phyloP scores from a whole-genome alignment of 2,329 filamentous ascomycete genomes.

The Colletotrichum higginsianum region DNA sequence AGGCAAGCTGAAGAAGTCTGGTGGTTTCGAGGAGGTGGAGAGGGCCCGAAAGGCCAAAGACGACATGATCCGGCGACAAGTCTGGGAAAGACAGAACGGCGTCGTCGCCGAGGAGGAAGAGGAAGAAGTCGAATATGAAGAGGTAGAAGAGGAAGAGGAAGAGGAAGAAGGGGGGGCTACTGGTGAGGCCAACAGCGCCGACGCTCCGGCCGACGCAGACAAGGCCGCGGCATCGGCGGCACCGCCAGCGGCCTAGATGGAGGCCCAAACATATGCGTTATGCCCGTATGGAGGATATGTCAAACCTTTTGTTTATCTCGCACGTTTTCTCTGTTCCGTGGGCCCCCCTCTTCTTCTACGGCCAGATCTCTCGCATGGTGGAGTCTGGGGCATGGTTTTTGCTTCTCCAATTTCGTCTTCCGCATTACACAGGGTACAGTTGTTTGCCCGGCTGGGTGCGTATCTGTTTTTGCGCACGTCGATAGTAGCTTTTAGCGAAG shows the following conservation, averaged over 20 bases:
- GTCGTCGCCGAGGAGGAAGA: constrained; percentile 58
- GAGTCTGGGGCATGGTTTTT: constrained; percentile 19
- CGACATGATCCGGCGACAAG: constrained; percentile 86
- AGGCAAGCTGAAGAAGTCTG: constrained; percentile 94
- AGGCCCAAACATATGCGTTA: constrained; percentile 16
- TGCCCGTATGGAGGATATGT: constrained; percentile 32
- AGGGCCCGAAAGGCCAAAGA: constrained; percentile 87
- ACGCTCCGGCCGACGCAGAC: constrained; percentile 23
- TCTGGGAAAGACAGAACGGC: constrained; percentile 78
- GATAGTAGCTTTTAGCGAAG: constrained; percentile 32
- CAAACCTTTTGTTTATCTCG: constrained; percentile 10
- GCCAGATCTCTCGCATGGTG: constrained; percentile 21
- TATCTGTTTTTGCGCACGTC: constrained; percentile 5
- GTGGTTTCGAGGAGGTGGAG: constrained; percentile 95
- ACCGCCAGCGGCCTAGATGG: constrained; percentile 5
- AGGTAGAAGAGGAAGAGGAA: constrained; percentile 38
- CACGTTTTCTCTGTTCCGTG: not conserved
- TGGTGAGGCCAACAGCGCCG: constrained; percentile 9
- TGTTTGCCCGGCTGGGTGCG: constrained; percentile 15
- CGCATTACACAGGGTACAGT: constrained; percentile 22
- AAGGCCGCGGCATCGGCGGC: constrained; percentile 26
- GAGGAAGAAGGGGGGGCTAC: constrained; percentile 23
- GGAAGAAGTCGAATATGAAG: constrained; percentile 44
- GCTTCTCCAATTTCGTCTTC: constrained; percentile 10
- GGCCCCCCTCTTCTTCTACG: not conserved